A percentile compares a stretch with the other conserved stretches of the same genome.
phyloP scores from a whole-genome alignment of 2,329 filamentous ascomycete species.

The Leptographium lundbergii region DNA sequence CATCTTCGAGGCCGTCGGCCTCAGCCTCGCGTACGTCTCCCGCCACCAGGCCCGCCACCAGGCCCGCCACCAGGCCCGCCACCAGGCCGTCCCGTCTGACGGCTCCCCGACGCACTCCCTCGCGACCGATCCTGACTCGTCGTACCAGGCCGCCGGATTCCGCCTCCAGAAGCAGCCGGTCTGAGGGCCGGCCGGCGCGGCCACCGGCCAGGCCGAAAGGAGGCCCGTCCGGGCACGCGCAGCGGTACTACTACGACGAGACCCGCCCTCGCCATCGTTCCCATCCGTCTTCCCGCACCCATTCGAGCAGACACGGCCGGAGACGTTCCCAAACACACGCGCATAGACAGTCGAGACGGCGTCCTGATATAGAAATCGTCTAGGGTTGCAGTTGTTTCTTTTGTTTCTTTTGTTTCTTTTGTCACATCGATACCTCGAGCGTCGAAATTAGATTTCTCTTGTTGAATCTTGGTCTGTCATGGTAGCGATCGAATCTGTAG shows the following conservation, averaged over 20 bases:
- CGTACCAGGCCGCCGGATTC: background rate
- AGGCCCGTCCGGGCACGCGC: background rate
- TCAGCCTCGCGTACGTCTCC: conserved; percentile 19
- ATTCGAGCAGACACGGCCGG: no score
- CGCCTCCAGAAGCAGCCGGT: background rate
- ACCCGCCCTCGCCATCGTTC: background rate
- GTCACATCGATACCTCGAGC: background rate
- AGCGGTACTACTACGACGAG: background rate
- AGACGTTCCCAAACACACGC: background rate
- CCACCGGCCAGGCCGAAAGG: background rate
- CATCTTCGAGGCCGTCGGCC: conserved; percentile 26
- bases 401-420: background rate
- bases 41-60: background rate
- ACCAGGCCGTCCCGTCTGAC: background rate
- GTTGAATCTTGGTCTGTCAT: background rate
- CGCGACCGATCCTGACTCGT: background rate
- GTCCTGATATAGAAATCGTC: background rate
- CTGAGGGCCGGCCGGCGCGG: background rate
- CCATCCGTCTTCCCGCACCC: no score
- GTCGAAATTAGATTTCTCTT: background rate
- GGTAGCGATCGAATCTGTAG: background rate
- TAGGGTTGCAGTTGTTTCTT: background rate
- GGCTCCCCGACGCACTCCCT: background rate
- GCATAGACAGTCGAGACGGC: background rate
- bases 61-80: background rate